Evolutionary conservation across 2,329 filamentous ascomycete genomes (phyloP).

Genomic region (Pseudogymnoascus sp.): DNA sequence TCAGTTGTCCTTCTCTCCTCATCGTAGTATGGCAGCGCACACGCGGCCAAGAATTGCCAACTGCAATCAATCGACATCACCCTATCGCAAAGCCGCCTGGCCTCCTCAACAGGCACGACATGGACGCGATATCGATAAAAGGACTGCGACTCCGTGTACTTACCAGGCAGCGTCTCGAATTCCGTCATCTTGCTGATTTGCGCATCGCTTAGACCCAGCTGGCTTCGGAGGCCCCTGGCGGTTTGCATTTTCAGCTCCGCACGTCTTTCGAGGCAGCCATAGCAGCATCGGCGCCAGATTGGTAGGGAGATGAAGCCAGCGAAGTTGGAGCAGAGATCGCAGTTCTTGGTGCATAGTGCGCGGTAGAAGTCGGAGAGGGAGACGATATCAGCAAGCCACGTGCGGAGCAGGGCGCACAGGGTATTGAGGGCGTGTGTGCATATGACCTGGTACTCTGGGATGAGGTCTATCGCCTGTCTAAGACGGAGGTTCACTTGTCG

Average conservation of each 20-base stretch:
- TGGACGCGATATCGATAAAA: not conserved
- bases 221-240: too few relatives aligned
- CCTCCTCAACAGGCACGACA: not conserved
- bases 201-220: not conserved
- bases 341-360: not conserved
- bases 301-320: not conserved
- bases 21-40: not conserved
- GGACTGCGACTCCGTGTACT: not conserved
- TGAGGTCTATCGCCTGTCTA: not conserved
- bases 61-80: not conserved
- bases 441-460: not conserved
- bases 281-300: not conserved
- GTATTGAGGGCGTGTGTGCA: not conserved
- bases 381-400: not conserved
- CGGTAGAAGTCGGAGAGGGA: not conserved
- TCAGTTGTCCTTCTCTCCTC: not conserved
- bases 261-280: not conserved
- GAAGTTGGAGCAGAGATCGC: not conserved
- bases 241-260: not conserved
- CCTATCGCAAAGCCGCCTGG: not conserved
- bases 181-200: not conserved
- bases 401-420: not conserved
- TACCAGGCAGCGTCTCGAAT: not conserved
- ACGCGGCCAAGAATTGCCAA: not conserved
- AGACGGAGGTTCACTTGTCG: not conserved